Base-by-base conservation (phyloP, 345 rosid genomes). In the Pistacia vera region DNA sequence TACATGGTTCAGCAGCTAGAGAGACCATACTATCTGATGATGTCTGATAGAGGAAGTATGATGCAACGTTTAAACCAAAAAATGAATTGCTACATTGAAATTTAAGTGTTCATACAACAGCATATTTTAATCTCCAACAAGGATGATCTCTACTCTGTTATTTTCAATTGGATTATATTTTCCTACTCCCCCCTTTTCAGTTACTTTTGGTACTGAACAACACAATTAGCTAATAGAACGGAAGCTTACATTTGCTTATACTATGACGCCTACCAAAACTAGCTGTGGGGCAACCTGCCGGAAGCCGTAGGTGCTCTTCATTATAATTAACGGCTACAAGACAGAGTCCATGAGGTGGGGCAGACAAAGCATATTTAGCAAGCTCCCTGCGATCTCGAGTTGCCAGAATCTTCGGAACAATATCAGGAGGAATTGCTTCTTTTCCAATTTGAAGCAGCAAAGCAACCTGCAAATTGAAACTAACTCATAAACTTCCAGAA, bases 321-420 rank as follows among this genome's bases (percentile, higher is more conserved):
- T 83, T 86, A 63, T 89, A 93, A 52, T 90, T 88, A 65, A 93
- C 82, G 62, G 88, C 74, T 28, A 90, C 79, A 66, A 93, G 96
- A 80, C 89, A 85, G 20, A 95, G 92, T n/a, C 98, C 96, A 14
- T 95, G 96, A 54, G 99, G 93, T 25, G 94, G 90, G 0, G 89
- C 86, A 76, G 94, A 72, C 71, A 90, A 74, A 5, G 88, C 56
- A 78, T 88, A 89, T 76, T 89, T 93, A 4, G 96, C 99, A 30
- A 93, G 94, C 87, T 87, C 91, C 82, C 76, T 90, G 51, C 98
- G 89, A 80, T 90, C 89, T 64, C 75, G 84, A 80, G 91, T 88
- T 78, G 82, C 88, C 64, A 95, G 72, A 72, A 92, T 88, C 83
- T 74, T 76, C 5, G 91, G 90, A 58, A 92, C 94, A 78, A 90